Conservation (phyloP, 2,329 filamentous ascomycete genomes). For the Setomelanomma holmii region DNA sequence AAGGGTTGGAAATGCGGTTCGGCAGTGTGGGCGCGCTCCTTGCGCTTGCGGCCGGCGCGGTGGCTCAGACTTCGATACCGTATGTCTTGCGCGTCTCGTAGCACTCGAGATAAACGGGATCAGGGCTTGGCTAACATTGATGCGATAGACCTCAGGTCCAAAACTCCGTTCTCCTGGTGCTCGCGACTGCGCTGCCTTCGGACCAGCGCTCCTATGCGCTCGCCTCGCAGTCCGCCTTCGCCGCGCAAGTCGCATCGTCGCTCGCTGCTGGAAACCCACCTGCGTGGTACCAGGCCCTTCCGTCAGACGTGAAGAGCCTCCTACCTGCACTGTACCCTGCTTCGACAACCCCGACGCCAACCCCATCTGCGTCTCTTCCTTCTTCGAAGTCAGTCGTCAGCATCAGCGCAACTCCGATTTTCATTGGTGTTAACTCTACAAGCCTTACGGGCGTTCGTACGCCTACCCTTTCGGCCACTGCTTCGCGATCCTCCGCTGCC, state of each 20-base stretch:
- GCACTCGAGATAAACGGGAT: slow-evolving; percentile 12
- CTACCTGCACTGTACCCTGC: slow-evolving; percentile 47
- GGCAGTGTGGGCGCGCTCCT: slow-evolving; percentile 34
- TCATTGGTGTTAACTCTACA: slow-evolving; percentile 26
- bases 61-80: slow-evolving; percentile 32
- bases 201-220: slow-evolving; percentile 50
- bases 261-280: slow-evolving; percentile 54
- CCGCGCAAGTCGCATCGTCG: slow-evolving; percentile 51
- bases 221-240: slow-evolving; percentile 52
- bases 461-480: slow-evolving; percentile 26
- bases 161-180: slow-evolving; percentile 50
- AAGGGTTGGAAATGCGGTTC: slow-evolving; percentile 39
- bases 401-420: slow-evolving; percentile 26
- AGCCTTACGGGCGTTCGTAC: slow-evolving; percentile 27
- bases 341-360: slow-evolving; percentile 22
- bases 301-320: slow-evolving; percentile 53
- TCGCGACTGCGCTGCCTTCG: slow-evolving; percentile 54
- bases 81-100: slow-evolving; percentile 18
- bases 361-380: slow-evolving; percentile 1
- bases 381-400: slow-evolving; percentile 12
- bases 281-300: slow-evolving; percentile 55
- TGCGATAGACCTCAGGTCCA: slow-evolving; percentile 31
- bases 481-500: slow-evolving; percentile 5
- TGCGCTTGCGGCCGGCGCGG: slow-evolving; percentile 36
- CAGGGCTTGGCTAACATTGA: slow-evolving; percentile 13